A percentile compares a stretch with the other conserved stretches of the same genome.
These are phyloP conservation scores for Sphaerostilbella broomeana DNA, from an alignment of 2,329 filamentous ascomycete species.

Conservation along the genomic window DNA sequence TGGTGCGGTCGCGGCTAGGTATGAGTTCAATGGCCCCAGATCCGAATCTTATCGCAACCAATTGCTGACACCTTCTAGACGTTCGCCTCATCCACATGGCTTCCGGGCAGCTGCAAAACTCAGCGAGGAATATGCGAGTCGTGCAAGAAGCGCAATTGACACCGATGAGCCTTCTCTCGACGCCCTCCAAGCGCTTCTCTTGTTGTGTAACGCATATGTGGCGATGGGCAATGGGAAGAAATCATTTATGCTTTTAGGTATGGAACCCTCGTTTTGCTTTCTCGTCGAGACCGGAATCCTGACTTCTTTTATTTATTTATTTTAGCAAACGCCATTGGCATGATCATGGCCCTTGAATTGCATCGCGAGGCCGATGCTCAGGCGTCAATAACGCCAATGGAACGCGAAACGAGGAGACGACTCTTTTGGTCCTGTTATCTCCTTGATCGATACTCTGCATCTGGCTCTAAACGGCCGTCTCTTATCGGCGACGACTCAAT, in stretches of 20 bases:
- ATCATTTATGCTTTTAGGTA: constrained; percentile 80
- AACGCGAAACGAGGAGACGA: constrained; percentile 70
- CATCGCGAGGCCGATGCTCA: constrained; percentile 67
- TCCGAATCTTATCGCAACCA: neutral
- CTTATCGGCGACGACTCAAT: constrained; percentile 73
- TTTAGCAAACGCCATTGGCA: constrained; percentile 50
- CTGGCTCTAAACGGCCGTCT: constrained; percentile 76
- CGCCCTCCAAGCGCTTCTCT: constrained; percentile 64
- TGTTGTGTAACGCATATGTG: constrained; percentile 69
- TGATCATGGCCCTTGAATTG: constrained; percentile 75
- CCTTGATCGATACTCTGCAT: constrained; percentile 75
- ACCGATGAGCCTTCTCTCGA: constrained; percentile 77
- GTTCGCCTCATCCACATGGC: constrained; percentile 60
- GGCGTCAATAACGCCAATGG: constrained; percentile 55
- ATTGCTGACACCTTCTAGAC: constrained; percentile 35
- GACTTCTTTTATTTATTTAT: neutral
- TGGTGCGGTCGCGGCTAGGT: constrained; percentile 59
- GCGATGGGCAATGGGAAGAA: constrained; percentile 76
- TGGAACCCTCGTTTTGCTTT: constrained; percentile 14
- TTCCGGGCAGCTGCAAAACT: constrained; percentile 61
- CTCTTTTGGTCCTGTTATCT: constrained; percentile 87
- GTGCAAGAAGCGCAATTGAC: constrained; percentile 64
- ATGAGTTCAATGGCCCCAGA: constrained; percentile 16
- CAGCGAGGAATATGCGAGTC: constrained; percentile 66
- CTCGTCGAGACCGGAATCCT: neutral